Conservation (phyloP, 495 filamentous ascomycete species). For the Chaetomium cochliodes region DNA sequence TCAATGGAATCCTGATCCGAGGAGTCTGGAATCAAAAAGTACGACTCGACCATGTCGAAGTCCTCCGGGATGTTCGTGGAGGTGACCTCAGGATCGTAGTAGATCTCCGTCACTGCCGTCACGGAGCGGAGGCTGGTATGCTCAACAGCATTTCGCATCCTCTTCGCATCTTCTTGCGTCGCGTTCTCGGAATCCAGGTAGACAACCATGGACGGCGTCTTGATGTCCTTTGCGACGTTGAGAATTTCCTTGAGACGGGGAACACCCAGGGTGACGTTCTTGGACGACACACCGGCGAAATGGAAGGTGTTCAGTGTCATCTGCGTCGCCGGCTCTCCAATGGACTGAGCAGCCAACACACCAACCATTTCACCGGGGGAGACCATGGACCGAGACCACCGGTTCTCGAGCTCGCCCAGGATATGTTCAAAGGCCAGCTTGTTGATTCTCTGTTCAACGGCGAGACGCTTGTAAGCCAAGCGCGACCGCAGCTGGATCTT, state of each 20-base stretch:
- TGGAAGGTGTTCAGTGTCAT: slow-evolving; percentile 99
- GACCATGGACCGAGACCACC: slow-evolving; percentile 77
- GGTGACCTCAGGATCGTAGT: slow-evolving; percentile 92
- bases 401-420: slow-evolving; percentile 82
- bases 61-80: slow-evolving; percentile 83
- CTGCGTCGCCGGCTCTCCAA: slow-evolving; percentile 97
- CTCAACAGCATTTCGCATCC: slow-evolving; percentile 81
- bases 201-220: slow-evolving; percentile 97
- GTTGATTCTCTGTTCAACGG: slow-evolving; percentile 77
- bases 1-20: slow-evolving; percentile 72
- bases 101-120: slow-evolving; percentile 87
- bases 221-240: slow-evolving; percentile 95
- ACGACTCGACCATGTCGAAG: slow-evolving; percentile 91
- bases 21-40: slow-evolving; percentile 86
- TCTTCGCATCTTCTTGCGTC: slow-evolving; percentile 78
- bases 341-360: slow-evolving; percentile 94
- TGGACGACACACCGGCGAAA: slow-evolving; percentile 98
- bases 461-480: slow-evolving; percentile 87
- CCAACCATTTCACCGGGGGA: slow-evolving; percentile 98
- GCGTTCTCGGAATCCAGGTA: slow-evolving; percentile 63
- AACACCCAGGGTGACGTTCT: slow-evolving; percentile 99
- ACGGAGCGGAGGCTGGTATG: slow-evolving; percentile 94
- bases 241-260: slow-evolving; percentile 99
- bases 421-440: slow-evolving; percentile 92
- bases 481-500: slow-evolving; percentile 88